Conservation (phyloP, 495 filamentous ascomycete species). For the Glonium stellatum region DNA sequence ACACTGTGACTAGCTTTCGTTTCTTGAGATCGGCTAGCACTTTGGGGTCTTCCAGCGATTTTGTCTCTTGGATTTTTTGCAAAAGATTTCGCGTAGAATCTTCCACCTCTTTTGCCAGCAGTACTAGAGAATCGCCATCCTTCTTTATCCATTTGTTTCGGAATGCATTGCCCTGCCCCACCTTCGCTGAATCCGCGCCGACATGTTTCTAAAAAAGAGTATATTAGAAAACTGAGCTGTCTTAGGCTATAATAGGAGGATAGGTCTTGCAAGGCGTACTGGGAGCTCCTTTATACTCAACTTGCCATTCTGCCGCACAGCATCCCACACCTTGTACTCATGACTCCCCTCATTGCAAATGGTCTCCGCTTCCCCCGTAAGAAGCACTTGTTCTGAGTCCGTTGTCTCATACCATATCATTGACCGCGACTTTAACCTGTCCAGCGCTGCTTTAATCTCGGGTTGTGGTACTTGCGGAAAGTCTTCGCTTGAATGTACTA, state of each 20-base stretch:
- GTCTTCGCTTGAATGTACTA: slow-evolving; percentile 64
- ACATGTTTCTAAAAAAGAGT: slow-evolving; percentile 48
- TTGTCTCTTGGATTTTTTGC: slow-evolving; percentile 58
- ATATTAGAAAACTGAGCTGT: slow-evolving; percentile 9
- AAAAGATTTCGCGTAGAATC: slow-evolving; percentile 73
- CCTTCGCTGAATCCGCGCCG: slow-evolving; percentile 74
- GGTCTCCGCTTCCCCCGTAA: slow-evolving; percentile 71
- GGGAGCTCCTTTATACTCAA: slow-evolving; percentile 75
- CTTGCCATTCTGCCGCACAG: slow-evolving; percentile 65
- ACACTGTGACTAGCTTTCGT: slow-evolving; percentile 72
- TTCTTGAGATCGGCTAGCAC: slow-evolving; percentile 74
- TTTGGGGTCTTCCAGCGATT: slow-evolving; percentile 62
- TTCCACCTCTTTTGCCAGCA: slow-evolving; percentile 46
- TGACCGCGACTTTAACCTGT: slow-evolving; percentile 70
- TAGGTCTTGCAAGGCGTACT: slow-evolving; percentile 30
- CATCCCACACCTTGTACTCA: slow-evolving; percentile 90
- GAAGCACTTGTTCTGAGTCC: slow-evolving; percentile 66
- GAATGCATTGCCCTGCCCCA: slow-evolving; percentile 94
- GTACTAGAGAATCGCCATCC: slow-evolving; percentile 43
- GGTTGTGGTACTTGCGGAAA: slow-evolving; percentile 67
- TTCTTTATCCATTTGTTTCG: slow-evolving; percentile 95
- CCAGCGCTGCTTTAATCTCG: slow-evolving; percentile 77
- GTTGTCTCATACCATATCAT: slow-evolving; percentile 83
- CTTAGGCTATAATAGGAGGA: neutral
- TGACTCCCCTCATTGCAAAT: slow-evolving; percentile 84